These are phyloP conservation scores for Penicillium sp. DNA, from an alignment of 2,329 filamentous ascomycete genomes.

Conservation along the genomic window DNA sequence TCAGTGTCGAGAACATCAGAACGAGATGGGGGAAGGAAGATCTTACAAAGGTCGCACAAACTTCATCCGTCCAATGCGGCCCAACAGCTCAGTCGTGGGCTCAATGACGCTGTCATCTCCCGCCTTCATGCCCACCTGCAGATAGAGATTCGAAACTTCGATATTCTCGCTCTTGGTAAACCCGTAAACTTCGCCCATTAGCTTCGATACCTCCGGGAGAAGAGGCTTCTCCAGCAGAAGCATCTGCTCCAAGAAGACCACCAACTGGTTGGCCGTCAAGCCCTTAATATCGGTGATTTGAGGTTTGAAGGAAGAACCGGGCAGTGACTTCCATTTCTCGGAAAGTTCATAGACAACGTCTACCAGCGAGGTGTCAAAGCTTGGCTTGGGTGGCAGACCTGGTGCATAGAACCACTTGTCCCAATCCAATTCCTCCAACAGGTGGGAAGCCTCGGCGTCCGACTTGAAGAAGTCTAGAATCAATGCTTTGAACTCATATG, in stretches of 20 bases:
- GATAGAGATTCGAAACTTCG: constrained; percentile 78
- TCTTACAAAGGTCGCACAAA: constrained; percentile 78
- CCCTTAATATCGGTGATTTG: constrained; percentile 63
- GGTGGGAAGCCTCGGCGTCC: constrained; percentile 59
- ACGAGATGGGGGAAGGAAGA: constrained; percentile 1
- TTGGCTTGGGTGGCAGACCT: constrained; percentile 82
- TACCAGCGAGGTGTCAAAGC: constrained; percentile 83
- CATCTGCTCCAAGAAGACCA: constrained; percentile 82
- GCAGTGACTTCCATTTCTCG: constrained; percentile 67
- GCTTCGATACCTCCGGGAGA: constrained; percentile 60
- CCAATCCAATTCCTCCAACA: constrained; percentile 76
- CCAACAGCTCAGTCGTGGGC: constrained; percentile 70
- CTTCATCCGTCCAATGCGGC: constrained; percentile 90
- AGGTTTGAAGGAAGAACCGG: constrained; percentile 55
- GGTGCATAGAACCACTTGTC: constrained; percentile 83
- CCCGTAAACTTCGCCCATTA: constrained; percentile 71
- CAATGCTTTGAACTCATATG: constrained; percentile 87
- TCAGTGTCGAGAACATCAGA: constrained; percentile 14
- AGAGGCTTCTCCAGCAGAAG: constrained; percentile 65
- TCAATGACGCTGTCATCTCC: constrained; percentile 65
- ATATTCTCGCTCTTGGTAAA: constrained; percentile 75
- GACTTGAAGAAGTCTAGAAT: constrained; percentile 77
- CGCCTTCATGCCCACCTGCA: constrained; percentile 72
- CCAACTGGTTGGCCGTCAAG: constrained; percentile 81
- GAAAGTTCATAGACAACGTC: constrained; percentile 81